A percentile compares a stretch with the other conserved stretches of the same genome.
Conservation (phyloP, 306 rosid species). For the Dalbergia cochinchinensis region DNA sequence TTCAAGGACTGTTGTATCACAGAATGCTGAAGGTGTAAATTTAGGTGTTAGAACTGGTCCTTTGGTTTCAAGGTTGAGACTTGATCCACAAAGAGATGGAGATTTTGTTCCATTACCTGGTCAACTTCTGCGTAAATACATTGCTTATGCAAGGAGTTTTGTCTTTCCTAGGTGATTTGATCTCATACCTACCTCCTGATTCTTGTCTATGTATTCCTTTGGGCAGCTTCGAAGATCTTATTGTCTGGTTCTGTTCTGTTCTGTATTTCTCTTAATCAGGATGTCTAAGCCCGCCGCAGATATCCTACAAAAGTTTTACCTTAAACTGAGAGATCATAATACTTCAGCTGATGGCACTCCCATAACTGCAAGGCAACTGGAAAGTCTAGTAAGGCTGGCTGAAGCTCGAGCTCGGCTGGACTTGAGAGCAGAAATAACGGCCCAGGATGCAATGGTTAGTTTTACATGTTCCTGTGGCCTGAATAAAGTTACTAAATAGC, state of each 20-base stretch:
- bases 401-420: constrained; percentile 95
- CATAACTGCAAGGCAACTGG: constrained; percentile 94
- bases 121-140: constrained; percentile 94
- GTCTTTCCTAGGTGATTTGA: constrained; percentile 84
- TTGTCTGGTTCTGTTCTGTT: constrained; percentile 32
- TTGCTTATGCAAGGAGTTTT: constrained; percentile 83
- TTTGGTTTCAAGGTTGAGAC: constrained; percentile 78
- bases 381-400: constrained; percentile 95
- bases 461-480: constrained; percentile 30
- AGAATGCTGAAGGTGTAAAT: constrained; percentile 59
- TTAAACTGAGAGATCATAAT: constrained; percentile 77
- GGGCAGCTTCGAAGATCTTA: constrained; percentile 29
- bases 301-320: constrained; percentile 87
- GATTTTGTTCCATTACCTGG: constrained; percentile 86
- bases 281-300: constrained; percentile 92
- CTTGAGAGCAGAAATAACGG: constrained; percentile 84
- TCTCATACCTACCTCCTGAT: constrained; percentile 43
- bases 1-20: constrained; percentile 58
- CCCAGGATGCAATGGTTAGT: constrained; percentile 90
- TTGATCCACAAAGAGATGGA: constrained; percentile 66
- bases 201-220: constrained; percentile 39
- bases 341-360: constrained; percentile 92
- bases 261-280: constrained; percentile 57
- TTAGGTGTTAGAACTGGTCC: constrained; percentile 59
- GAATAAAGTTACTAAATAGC: constrained; percentile 21